Conservation (phyloP, 208 protist species). For the Leptomonas pyrrhocoris region DNA sequence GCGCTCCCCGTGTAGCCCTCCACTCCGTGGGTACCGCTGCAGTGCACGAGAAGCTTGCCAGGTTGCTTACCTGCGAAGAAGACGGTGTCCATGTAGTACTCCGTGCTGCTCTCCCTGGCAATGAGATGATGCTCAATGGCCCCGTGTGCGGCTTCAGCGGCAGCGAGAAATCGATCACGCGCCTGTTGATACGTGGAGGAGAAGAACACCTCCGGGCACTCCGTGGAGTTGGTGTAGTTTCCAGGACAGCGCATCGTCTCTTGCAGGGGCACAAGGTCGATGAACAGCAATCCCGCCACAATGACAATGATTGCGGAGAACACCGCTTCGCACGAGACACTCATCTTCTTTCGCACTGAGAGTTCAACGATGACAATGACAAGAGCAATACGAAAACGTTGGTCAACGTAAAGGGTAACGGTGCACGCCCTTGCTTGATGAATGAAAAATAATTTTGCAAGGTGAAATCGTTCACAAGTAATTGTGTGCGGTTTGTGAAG, state of each 20-base stretch:
- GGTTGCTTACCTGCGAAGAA: slow-evolving; percentile 59
- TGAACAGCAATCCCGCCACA: slow-evolving; percentile 65
- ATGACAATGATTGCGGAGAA: slow-evolving; percentile 57
- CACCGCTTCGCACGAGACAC: slow-evolving; percentile 34
- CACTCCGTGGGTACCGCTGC: slow-evolving; percentile 76
- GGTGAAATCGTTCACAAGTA: no score
- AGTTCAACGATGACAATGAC: no score
- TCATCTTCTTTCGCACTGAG: slow-evolving; percentile 27
- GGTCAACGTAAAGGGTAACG: no score
- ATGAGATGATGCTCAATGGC: slow-evolving; percentile 58
- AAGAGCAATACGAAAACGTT: no score
- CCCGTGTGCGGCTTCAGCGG: slow-evolving; percentile 51
- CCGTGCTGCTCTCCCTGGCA: slow-evolving; percentile 41
- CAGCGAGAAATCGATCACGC: slow-evolving; percentile 76
- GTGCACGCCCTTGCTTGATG: no score
- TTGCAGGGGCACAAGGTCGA: slow-evolving; percentile 80
- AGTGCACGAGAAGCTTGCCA: slow-evolving; percentile 77
- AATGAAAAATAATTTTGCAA: no score
- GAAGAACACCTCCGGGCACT: slow-evolving; percentile 73
- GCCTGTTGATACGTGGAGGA: slow-evolving; percentile 66
- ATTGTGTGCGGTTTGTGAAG: no score
- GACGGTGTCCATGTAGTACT: slow-evolving; percentile 82
- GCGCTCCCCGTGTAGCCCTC: slow-evolving; percentile 88
- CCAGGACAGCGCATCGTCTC: slow-evolving; percentile 67
- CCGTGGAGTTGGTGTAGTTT: slow-evolving; percentile 59